Conservation (phyloP, 345 rosid genomes). For the Ceriops decandra region DNA sequence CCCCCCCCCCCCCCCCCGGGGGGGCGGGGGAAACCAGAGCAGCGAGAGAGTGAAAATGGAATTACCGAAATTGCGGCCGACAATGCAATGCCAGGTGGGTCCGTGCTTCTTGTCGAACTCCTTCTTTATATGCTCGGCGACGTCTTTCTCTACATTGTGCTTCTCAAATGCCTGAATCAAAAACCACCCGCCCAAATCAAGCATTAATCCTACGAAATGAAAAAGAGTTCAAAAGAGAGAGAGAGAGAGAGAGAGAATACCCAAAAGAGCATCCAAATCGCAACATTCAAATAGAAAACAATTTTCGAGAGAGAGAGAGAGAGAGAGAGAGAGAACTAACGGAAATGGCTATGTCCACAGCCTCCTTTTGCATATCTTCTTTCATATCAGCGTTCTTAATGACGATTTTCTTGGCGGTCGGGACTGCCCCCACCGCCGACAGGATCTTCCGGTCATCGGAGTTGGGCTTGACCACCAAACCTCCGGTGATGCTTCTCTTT, state of each 20-base stretch:
- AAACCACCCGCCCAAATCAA: neutral
- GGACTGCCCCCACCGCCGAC: slow-evolving; percentile 31
- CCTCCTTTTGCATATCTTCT: slow-evolving; percentile 91
- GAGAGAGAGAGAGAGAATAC: neutral
- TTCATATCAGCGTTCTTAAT: slow-evolving; percentile 98
- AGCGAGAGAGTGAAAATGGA: slow-evolving; percentile 8
- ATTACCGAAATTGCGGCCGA: slow-evolving; percentile 96
- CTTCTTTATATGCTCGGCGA: slow-evolving; percentile 94
- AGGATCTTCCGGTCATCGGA: slow-evolving; percentile 51
- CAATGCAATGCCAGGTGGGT: slow-evolving; percentile 99
- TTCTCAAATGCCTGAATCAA: slow-evolving; percentile 73
- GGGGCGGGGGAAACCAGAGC: neutral
- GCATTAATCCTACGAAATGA: neutral
- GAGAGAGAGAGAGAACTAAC: slow-evolving; percentile 32
- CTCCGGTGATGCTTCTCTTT: slow-evolving; percentile 51
- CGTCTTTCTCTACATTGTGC: slow-evolving; percentile 81
- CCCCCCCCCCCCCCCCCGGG: slow-evolving; percentile 4
- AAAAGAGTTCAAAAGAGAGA: neutral
- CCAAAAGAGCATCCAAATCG: slow-evolving; percentile 11
- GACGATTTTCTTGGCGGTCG: slow-evolving; percentile 49
- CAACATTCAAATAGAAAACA: neutral
- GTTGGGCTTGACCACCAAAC: slow-evolving; percentile 35
- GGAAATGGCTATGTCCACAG: slow-evolving; percentile 70
- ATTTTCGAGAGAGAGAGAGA: neutral
- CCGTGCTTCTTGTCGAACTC: slow-evolving; percentile 94